Evolutionary conservation across 2,329 filamentous ascomycete species (phyloP).

Genomic region (Cladorrhinum sp.): DNA sequence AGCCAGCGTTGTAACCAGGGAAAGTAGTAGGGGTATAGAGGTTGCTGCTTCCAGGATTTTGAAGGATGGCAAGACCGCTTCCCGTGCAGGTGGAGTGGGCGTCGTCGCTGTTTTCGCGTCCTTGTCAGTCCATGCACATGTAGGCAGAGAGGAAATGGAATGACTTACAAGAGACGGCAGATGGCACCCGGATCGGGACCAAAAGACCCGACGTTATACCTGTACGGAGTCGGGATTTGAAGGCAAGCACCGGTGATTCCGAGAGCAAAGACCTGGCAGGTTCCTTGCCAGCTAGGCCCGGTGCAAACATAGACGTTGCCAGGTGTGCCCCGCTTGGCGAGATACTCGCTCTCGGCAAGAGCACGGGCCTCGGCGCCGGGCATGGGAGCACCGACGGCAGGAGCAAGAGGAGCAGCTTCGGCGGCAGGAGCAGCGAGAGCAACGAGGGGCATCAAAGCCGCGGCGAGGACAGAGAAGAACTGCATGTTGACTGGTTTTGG

Average conservation of each 20-base stretch:
- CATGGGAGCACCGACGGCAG: background rate
- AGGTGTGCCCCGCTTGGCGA: background rate
- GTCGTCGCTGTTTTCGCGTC: background rate
- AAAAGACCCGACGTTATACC: background rate
- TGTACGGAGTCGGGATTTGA: background rate
- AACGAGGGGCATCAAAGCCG: background rate
- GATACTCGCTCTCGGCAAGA: background rate
- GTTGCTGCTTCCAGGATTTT: background rate
- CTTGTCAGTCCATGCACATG: too few species aligned
- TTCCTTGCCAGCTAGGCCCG: background rate
- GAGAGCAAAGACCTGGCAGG: background rate
- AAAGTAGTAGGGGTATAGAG: background rate
- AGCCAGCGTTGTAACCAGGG: background rate
- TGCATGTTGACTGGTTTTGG: background rate
- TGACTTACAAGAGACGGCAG: background rate
- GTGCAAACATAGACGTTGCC: slow-evolving; percentile 2
- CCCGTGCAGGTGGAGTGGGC: background rate
- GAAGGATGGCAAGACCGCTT: background rate
- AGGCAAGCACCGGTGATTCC: background rate
- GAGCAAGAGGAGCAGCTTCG: background rate
- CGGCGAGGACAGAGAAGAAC: background rate
- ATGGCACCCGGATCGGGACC: background rate
- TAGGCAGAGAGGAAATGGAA: background rate
- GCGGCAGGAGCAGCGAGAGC: background rate
- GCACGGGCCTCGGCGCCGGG: background rate